Percentiles rank a stretch among this genome's conserved stretches.
These are phyloP conservation scores for Lasiodiplodia theobromae DNA, from an alignment of 2,329 filamentous ascomycete genomes.

Conservation along the genomic window DNA sequence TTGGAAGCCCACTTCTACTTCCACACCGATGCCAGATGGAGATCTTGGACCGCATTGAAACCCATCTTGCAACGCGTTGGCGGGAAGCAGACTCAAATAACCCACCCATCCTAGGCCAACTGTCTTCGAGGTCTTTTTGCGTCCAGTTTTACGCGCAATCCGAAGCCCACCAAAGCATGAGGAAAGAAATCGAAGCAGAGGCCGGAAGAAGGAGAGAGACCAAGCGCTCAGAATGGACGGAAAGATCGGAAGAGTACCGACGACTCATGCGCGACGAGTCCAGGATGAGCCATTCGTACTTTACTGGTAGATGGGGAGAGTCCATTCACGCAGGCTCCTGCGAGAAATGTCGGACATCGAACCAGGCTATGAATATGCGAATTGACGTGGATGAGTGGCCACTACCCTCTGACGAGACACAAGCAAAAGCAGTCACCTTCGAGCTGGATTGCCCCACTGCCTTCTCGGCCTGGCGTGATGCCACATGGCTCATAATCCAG, in stretches of 20 bases:
- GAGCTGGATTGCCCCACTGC: constrained; percentile 43
- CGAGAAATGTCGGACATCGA: background rate
- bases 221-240: background rate
- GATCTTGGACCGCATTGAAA: constrained; percentile 56
- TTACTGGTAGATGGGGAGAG: background rate
- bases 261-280: background rate
- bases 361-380: background rate
- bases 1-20: constrained; percentile 57
- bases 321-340: background rate
- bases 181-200: constrained; percentile 46
- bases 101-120: constrained; percentile 29
- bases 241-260: background rate
- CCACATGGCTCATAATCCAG: constrained; percentile 20
- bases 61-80: constrained; percentile 52
- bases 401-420: constrained; percentile 45
- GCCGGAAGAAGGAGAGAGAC: constrained; percentile 39
- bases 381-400: constrained; percentile 66
- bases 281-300: background rate
- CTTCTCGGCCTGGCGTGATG: constrained; percentile 25
- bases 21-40: constrained; percentile 54
- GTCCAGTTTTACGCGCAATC: constrained; percentile 59
- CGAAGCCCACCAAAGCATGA: constrained; percentile 46
- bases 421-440: constrained; percentile 59
- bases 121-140: constrained; percentile 45
- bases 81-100: constrained; percentile 29